Evolutionary conservation across 1,284 basidiomycete species (phyloP).

Genomic region (Ustilago crameri): DNA sequence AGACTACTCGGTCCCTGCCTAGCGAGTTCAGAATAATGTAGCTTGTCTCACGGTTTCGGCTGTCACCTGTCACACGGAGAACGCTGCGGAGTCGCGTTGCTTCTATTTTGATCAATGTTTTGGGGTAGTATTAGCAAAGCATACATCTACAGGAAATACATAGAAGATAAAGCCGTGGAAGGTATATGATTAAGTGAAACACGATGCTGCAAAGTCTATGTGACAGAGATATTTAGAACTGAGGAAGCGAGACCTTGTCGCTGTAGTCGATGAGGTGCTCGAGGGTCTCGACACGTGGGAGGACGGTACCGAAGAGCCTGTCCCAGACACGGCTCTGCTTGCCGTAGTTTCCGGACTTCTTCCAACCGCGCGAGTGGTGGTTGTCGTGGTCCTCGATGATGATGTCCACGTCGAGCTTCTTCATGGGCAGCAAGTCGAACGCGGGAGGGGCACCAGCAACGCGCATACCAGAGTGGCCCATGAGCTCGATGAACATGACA

Average conservation of each 20-base stretch:
- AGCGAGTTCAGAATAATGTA: not conserved
- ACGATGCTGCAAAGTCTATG: too few species aligned
- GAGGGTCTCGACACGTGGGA: slow-evolving; percentile 50
- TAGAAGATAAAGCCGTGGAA: not conserved
- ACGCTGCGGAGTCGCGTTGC: too few species aligned
- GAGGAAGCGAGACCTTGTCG: slow-evolving; percentile 27
- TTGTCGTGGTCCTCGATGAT: slow-evolving; percentile 67
- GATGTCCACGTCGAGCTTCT: slow-evolving; percentile 53
- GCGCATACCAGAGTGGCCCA: slow-evolving; percentile 62
- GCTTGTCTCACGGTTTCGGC: too few species aligned
- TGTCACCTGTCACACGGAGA: too few species aligned
- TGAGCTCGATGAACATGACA: slow-evolving; percentile 54
- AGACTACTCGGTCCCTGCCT: slow-evolving; percentile 1
- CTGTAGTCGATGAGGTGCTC: slow-evolving; percentile 40
- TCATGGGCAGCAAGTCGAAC: slow-evolving; percentile 34
- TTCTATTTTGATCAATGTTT: too few species aligned
- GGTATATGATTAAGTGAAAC: not conserved
- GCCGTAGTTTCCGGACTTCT: slow-evolving; percentile 56
- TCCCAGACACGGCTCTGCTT: slow-evolving; percentile 66
- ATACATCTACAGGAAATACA: not conserved
- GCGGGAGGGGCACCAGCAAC: slow-evolving; percentile 43
- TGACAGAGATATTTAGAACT: slow-evolving; percentile 6
- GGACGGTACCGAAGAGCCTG: slow-evolving; percentile 55
- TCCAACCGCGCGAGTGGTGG: slow-evolving; percentile 64
- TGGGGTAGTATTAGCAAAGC: not conserved